phyloP scores from a whole-genome alignment of 768 basidiomycete species.

The Boletus insuetus region DNA sequence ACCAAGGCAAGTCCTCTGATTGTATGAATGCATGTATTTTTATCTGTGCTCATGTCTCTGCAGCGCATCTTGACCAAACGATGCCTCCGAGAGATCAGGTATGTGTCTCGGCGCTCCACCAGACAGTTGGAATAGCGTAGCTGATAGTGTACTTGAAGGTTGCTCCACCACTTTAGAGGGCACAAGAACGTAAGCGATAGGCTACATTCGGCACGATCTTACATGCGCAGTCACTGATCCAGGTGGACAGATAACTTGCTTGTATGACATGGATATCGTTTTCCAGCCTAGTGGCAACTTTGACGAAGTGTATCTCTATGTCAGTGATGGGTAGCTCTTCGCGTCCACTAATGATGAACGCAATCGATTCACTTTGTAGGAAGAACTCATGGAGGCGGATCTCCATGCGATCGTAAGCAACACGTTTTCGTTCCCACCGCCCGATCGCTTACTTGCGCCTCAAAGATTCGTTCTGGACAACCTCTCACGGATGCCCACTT shows the following conservation, averaged over 20 bases:
- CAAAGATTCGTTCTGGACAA: constrained; percentile 80
- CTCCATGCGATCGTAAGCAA: constrained; percentile 89
- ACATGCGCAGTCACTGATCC: constrained; percentile 1
- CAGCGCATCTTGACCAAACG: constrained; percentile 95
- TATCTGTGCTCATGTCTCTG: constrained; percentile 1
- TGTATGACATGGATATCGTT: constrained; percentile 99
- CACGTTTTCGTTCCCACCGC: neutral
- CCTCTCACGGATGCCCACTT: constrained; percentile 89
- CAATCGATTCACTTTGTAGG: constrained; percentile 45
- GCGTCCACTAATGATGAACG: neutral
- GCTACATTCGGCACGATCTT: neutral
- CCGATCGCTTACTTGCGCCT: constrained; percentile 2
- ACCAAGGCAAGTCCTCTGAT: constrained; percentile 60
- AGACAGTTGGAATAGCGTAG: neutral
- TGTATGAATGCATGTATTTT: constrained; percentile 6
- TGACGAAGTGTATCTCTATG: constrained; percentile 94
- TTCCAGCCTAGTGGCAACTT: constrained; percentile 90
- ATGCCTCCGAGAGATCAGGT: constrained; percentile 94
- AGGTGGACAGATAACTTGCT: constrained; percentile 76
- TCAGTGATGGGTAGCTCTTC: constrained; percentile 36
- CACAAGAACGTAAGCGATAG: constrained; percentile 85
- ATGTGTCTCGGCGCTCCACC: constrained; percentile 22
- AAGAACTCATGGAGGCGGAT: constrained; percentile 99
- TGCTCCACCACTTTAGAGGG: constrained; percentile 96
- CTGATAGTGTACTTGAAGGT: constrained; percentile 41